Evolutionary conservation across 257 asterid species (phyloP), one percentile per base, ranked within the genome.

Genomic region (Paulownia fortunei): DNA sequence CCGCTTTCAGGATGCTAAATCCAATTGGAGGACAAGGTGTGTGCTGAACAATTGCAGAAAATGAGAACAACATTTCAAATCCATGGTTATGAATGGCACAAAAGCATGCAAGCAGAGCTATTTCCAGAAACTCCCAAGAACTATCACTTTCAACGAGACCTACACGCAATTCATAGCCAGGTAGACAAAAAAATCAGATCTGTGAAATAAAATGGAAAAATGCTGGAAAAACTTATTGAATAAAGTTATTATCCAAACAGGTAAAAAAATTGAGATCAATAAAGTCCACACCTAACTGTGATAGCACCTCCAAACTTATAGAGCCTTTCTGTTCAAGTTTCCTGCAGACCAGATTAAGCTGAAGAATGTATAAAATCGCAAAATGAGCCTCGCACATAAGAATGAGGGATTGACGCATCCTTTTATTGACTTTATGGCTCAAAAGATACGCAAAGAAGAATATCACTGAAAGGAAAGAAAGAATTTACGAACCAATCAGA

Each of bases 21-120:
- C 99, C 99, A 82, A 93, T 68, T 27, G 99, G 99, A 80, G 84
- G 96, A 81, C 82, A 87, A 46, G 97, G 97, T 16, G 96, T 87
- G 81, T 89, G 92, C 88, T 86, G 97, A 72, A 93, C 94, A 79
- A 93, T 86, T 34, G 95, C 94, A 85, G 99, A 93, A 79, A 96
- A 93, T 23, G 98, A 90, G 90, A 96, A 93, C 80, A 96, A 67
- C 90, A 92, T 82, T 60, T 93, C 97, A 75, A 87, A 92, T 2
- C 99, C 99, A 85, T 93, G 98, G 88, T 93, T 89, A 79, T 96
- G 96, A 73, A 96, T 77, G 52, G 99, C 91, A 88, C 99, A 96
- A 82, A 93, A 88, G 90, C 98, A 92, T 1, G 94, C 97, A 70
- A 96, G 98, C 66, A 92, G 79, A 76, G 98, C 94, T 86, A 92